These are phyloP conservation scores for Candida nanaspora DNA, from an alignment of 805 yeast genomes.

Conservation along the genomic window DNA sequence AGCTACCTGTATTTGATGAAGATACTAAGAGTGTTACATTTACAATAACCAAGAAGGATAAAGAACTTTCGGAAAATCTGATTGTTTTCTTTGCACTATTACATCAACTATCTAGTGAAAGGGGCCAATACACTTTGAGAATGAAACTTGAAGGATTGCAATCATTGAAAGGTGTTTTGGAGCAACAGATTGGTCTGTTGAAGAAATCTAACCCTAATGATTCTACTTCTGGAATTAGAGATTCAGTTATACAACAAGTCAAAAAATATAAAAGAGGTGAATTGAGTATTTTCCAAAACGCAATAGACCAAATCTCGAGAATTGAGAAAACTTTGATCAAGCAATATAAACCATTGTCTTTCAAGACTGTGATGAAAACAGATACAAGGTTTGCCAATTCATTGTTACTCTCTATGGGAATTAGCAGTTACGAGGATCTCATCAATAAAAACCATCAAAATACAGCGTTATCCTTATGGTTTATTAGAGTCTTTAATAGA, in stretches of 20 bases:
- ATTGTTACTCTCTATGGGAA: slow-evolving; percentile 49
- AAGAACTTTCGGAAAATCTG: slow-evolving; percentile 32
- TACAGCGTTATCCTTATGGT: slow-evolving; percentile 55
- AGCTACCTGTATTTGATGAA: slow-evolving; percentile 33
- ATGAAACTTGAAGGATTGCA: slow-evolving; percentile 55
- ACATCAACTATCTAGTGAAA: slow-evolving; percentile 45
- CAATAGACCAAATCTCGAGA: slow-evolving; percentile 37
- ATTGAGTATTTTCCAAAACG: slow-evolving; percentile 34
- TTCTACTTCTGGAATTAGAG: slow-evolving; percentile 12
- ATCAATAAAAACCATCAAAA: slow-evolving; percentile 41
- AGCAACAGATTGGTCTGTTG: slow-evolving; percentile 37
- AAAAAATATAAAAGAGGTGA: slow-evolving; percentile 44
- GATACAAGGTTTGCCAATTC: slow-evolving; percentile 39
- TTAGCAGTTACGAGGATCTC: slow-evolving; percentile 45
- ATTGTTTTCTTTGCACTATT: slow-evolving; percentile 48
- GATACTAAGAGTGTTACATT: slow-evolving; percentile 31
- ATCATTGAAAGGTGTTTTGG: slow-evolving; percentile 44
- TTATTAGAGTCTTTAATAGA: slow-evolving; percentile 50
- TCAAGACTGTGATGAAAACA: slow-evolving; percentile 35
- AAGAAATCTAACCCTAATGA: slow-evolving; percentile 23
- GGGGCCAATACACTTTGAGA: slow-evolving; percentile 35
- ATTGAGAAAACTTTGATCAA: slow-evolving; percentile 39
- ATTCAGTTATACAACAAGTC: slow-evolving; percentile 24
- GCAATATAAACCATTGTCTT: slow-evolving; percentile 43
- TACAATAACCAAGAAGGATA: slow-evolving; percentile 15